These are phyloP conservation scores for Pythium sukuiense DNA, from an alignment of 352 stramenopile genomes.

Conservation along the genomic window DNA sequence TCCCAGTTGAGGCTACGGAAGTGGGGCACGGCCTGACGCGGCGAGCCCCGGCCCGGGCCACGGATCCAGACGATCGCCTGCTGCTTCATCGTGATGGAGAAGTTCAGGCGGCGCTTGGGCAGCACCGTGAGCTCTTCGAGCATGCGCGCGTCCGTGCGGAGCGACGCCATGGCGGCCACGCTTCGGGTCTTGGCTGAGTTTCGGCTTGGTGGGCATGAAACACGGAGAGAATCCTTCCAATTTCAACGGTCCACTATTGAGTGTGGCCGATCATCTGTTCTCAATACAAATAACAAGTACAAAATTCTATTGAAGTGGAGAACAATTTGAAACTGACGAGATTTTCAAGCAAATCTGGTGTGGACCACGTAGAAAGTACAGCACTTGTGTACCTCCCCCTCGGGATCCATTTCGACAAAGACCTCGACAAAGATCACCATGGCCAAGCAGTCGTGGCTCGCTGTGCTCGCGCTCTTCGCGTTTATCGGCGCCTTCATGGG, in stretches of 20 bases:
- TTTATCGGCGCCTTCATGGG: slow-evolving; percentile 36
- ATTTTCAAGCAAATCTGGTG: background rate
- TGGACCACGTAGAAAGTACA: background rate
- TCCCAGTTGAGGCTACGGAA: slow-evolving; percentile 31
- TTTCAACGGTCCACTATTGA: slow-evolving; percentile 17
- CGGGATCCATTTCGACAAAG: background rate
- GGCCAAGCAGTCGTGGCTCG: slow-evolving; percentile 22
- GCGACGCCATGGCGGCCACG: slow-evolving; percentile 1
- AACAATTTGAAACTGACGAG: slow-evolving; percentile 10
- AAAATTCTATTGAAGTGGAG: slow-evolving; percentile 5
- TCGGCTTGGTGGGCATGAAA: slow-evolving; percentile 3
- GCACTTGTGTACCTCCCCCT: background rate
- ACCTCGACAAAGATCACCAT: slow-evolving; percentile 15
- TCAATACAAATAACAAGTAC: slow-evolving; percentile 17
- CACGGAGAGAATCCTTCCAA: slow-evolving; percentile 7
- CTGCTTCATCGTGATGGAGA: slow-evolving; percentile 29
- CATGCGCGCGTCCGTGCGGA: background rate
- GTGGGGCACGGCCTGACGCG: slow-evolving; percentile 19
- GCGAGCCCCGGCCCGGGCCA: slow-evolving; percentile 22
- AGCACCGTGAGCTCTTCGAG: slow-evolving; percentile 7
- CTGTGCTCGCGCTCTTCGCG: slow-evolving; percentile 30
- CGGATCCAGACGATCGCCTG: slow-evolving; percentile 30
- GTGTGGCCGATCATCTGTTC: background rate
- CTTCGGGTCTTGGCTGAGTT: background rate
- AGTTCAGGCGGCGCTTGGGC: slow-evolving; percentile 24